Base-by-base conservation (phyloP, 2,329 filamentous ascomycete genomes). In the Pseudocercospora vitis region DNA sequence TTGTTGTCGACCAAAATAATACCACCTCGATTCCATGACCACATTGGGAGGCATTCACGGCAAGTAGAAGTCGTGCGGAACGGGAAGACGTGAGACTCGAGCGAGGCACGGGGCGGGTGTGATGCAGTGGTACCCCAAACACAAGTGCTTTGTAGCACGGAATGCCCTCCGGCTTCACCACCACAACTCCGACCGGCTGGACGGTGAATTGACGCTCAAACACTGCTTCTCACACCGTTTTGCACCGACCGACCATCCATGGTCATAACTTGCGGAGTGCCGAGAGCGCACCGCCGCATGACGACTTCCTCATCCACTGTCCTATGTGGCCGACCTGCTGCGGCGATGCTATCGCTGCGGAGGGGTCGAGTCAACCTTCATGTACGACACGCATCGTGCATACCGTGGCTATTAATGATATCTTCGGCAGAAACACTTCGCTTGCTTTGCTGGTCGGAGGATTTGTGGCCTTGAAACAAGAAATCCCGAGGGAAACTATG, bases 401-500 rank as follows among this genome's bases (percentile, higher is more conserved):
- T 46, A 24, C 16, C 12, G 14, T 6, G 9, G 21, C 33, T 28
- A 37, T 49, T 23, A 28, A 45, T n/a, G 40, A 45, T 24, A 57
- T 45, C 46, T 57, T 58, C n/a, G 53, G 57, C 51, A 62, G 39
- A n/a, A 73, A 53, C 3, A 74, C 70, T 51, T 74, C 73, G 5
- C 49, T 49, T 1, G 26, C 54, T 21, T 42, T 50, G 6, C 37
- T 31, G 11, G 24, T 47, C 3, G 56, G 56, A 26, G 11, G 48
- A n/a, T 33, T 52, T 67, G 44, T 72, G 48, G 24, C 42, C 52
- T 35, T 26, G 16, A 66, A 62, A 73, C 70, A 87, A 66, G 61
- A 89, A 82, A 65, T 74, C 81, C 55, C 77, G 71, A 0, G 87
- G 88, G 70, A 89, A 90, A 1, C 86, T 86, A 40, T 81, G 64